Conservation (phyloP, 1,284 basidiomycete species). For the Rhodotorula mucilaginosa region DNA sequence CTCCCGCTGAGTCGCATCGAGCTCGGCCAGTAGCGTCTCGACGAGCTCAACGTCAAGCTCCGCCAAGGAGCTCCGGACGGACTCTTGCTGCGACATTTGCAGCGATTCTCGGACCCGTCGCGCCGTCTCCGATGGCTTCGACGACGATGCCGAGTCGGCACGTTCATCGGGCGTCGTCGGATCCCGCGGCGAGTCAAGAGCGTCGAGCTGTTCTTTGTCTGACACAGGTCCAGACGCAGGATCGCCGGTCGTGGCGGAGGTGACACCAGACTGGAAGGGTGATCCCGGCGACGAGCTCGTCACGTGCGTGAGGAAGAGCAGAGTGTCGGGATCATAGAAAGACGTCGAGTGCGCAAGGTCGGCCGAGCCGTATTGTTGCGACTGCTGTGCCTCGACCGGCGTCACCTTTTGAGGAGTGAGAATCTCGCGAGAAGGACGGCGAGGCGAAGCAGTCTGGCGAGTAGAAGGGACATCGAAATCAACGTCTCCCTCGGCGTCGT, state of each 20-base stretch:
- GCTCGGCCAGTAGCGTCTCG: conserved; percentile 65
- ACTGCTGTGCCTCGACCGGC: neutral
- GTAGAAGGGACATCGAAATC: neutral
- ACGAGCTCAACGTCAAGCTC: conserved; percentile 69
- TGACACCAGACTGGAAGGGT: neutral
- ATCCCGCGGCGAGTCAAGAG: neutral
- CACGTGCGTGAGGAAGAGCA: conserved; percentile 52
- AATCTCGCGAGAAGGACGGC: neutral
- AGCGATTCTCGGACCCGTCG: conserved; percentile 46
- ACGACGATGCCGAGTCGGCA: neutral
- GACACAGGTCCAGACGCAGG: neutral
- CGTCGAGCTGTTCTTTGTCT: conserved; percentile 4
- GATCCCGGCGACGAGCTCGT: conserved; percentile 11
- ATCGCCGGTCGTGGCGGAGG: conserved; percentile 10
- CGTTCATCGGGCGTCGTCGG: neutral
- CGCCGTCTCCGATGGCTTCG: conserved; percentile 4
- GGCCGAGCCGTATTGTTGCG: neutral
- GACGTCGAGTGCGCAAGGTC: conserved; percentile 52
- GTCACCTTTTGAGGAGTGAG: neutral
- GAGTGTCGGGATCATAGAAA: conserved; percentile 73
- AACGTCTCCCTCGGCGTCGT: neutral
- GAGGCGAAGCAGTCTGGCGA: neutral
- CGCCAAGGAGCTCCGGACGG: conserved; percentile 49
- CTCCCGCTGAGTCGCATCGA: conserved; percentile 67
- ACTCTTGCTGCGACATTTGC: conserved; percentile 52